Evolutionary conservation across 805 yeast species (phyloP), one percentile per base, ranked within the genome.

Genomic region (Wickerhamomyces strasburgensis): DNA sequence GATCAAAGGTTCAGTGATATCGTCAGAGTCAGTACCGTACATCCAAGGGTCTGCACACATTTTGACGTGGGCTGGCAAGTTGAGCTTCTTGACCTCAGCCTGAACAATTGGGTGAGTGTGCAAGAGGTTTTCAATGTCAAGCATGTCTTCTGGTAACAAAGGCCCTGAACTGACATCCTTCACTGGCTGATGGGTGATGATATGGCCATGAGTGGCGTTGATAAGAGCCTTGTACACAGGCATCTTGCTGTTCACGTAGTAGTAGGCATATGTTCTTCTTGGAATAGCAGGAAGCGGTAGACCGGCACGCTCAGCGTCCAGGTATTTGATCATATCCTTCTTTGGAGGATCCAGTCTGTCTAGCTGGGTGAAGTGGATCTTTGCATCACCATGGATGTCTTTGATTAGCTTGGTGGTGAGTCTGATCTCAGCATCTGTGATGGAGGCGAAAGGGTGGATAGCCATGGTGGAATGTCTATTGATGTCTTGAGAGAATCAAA

Each of bases 41-140:
- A 83, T 84, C 94, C 95, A 84, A 36, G 89, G 86, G 57, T 83
- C 90, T 54, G 72, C 72, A 48, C 78, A 71, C 33, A 80, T 79
- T 25, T 57, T 50, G 46, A 56, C 63, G 57, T 72, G 56, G 54
- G 38, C 30, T 43, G 88, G 89, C 40, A 83, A 65, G 46, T 76
- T 69, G 60, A 82, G 67, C 57, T 81, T 80, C 40, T 68, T 83
- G 48, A 81, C 67, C 58, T 83, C 88, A 18, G 79, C 84, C 43
- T 57, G 46, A 43, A 81, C 78, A 3, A 52, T 42, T 14, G 88
- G 88, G 54, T 80, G 82, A 18, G 58, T 49, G 49, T 62, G 52
- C 42, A 76, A 68, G 35, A 63, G 52, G 4, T 60, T 58, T 61
- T 83, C 89, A 56, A 75, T 63, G 31, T 65, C 75, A 33, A 48